Evolutionary conservation across 495 filamentous ascomycete species (phyloP).

Genomic region (Aspergillus funiculosus): DNA sequence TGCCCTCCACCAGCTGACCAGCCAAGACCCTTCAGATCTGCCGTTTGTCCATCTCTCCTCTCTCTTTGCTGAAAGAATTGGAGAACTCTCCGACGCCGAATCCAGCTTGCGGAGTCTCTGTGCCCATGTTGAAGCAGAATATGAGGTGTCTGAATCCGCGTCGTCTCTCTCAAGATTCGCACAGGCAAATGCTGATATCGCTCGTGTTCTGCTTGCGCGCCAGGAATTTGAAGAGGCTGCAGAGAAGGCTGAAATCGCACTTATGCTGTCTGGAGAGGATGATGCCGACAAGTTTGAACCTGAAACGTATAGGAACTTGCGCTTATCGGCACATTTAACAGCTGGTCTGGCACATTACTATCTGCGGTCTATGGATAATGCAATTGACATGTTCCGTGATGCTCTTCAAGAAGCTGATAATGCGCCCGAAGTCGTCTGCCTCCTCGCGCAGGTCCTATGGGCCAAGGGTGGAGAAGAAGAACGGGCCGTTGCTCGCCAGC

Average conservation of each 20-base stretch:
- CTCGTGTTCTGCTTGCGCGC: slow-evolving; percentile 66
- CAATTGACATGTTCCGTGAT: slow-evolving; percentile 72
- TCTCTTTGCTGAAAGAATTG: slow-evolving; percentile 72
- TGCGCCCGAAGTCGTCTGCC: slow-evolving; percentile 79
- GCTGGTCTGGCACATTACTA: slow-evolving; percentile 78
- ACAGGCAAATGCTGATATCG: slow-evolving; percentile 81
- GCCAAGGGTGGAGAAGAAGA: slow-evolving; percentile 75
- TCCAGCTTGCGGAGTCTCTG: slow-evolving; percentile 60
- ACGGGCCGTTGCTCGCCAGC: slow-evolving; percentile 65
- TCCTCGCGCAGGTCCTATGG: slow-evolving; percentile 88
- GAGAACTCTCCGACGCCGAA: slow-evolving; percentile 60
- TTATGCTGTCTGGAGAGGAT: slow-evolving; percentile 60
- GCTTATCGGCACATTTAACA: slow-evolving; percentile 81
- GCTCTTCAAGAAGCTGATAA: slow-evolving; percentile 73
- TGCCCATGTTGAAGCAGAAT: slow-evolving; percentile 64
- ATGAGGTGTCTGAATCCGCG: slow-evolving; percentile 73
- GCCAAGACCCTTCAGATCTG: slow-evolving; percentile 60
- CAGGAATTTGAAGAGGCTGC: slow-evolving; percentile 58
- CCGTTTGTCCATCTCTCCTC: slow-evolving; percentile 71
- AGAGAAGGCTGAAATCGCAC: slow-evolving; percentile 65
- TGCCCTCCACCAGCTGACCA: slow-evolving; percentile 72
- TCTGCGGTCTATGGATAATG: slow-evolving; percentile 51
- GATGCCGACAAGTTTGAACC: slow-evolving; percentile 51
- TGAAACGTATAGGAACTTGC: slow-evolving; percentile 54
- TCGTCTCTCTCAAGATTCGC: slow-evolving; percentile 67